phyloP scores from a whole-genome alignment of 805 yeast genomes.

The Candida silvatica region DNA sequence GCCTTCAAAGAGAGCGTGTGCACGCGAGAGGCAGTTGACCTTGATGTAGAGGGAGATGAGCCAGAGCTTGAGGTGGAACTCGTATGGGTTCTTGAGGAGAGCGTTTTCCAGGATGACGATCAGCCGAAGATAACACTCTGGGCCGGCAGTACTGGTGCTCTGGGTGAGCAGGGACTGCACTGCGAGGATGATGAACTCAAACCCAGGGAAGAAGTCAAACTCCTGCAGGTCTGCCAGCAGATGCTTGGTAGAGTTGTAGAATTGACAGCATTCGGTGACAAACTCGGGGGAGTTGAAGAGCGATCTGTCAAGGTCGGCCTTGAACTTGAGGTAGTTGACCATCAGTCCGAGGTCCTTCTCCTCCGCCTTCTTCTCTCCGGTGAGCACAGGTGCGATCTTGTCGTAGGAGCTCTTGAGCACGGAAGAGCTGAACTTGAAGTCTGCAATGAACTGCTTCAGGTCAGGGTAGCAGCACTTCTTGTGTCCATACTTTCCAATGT shows the following conservation, averaged over 20 bases:
- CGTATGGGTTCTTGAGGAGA: constrained; percentile 50
- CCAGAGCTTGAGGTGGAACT: constrained; percentile 68
- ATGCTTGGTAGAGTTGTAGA: constrained; percentile 31
- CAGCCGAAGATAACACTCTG: constrained; percentile 28
- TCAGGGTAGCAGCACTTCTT: constrained; percentile 66
- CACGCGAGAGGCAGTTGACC: constrained; percentile 45
- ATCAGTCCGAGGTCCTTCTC: constrained; percentile 15
- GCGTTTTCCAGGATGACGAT: constrained; percentile 53
- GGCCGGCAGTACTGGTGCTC: constrained; percentile 5
- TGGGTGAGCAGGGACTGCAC: constrained; percentile 26
- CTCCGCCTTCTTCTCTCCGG: constrained; percentile 8
- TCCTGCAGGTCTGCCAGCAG: constrained; percentile 32
- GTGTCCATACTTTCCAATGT: constrained; percentile 32
- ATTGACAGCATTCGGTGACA: constrained; percentile 25
- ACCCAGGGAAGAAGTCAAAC: constrained; percentile 67
- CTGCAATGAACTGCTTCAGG: constrained; percentile 24
- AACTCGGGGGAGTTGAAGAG: constrained; percentile 15
- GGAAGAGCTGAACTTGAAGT: neutral
- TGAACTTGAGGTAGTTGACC: constrained; percentile 36
- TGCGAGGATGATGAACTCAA: constrained; percentile 55
- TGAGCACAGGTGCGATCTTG: constrained; percentile 6
- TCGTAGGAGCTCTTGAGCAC: neutral
- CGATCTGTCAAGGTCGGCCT: constrained; percentile 21
- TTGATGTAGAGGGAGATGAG: constrained; percentile 52
- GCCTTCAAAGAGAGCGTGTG: constrained; percentile 39